Base-by-base conservation (phyloP, 1,139 yeast species). In the Pneumocystis murina region DNA sequence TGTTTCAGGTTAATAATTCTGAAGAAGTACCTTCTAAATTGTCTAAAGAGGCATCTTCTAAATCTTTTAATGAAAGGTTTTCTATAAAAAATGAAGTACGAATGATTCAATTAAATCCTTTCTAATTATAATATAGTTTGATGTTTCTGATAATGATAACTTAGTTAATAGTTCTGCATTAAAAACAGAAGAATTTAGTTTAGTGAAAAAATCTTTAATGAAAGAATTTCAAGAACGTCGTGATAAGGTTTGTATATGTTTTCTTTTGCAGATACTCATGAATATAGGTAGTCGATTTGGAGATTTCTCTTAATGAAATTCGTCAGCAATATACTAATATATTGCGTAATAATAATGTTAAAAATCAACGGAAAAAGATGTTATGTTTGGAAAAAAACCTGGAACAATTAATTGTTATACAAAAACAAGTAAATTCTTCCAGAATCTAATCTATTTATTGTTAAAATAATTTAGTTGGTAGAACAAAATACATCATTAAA, bases 401-500 rank as follows among this genome's bases (percentile, higher is more conserved):
- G 43, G 78, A 77, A 39, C 81, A 78, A 65, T 74, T 81, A 61
- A 74, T 79, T 0, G 69, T 69, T 0, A 77, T 76, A 3, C 79
- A 76, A 65, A 68, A 74, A 10, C 79, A 80, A 66, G 60, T 58
- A 30, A 38, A 28, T 20, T 38, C 7, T 12, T 2, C 3, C 14
- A 14, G 4, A 2, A 12, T 38, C 24, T 40, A 16, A 30, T 58
- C 10, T 24, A 10, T 40, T 33, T 33, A 14, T 12, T 28, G n/a
- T 24, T 58, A 38, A 58, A 2, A 43, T 40, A 38, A 40, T 10
- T 40, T 40, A 58, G 60, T 71, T 81, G 28, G 76, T 78, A 48
- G 81, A 79, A 61, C 83, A 80, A 68, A 82, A 81, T 68, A 70
- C 74, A 30, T 69, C 75, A 30, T 69, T 81, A 41, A 75, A 75